Conservation (phyloP, 2,329 filamentous ascomycete genomes). For the Botryotinia narcissicola region DNA sequence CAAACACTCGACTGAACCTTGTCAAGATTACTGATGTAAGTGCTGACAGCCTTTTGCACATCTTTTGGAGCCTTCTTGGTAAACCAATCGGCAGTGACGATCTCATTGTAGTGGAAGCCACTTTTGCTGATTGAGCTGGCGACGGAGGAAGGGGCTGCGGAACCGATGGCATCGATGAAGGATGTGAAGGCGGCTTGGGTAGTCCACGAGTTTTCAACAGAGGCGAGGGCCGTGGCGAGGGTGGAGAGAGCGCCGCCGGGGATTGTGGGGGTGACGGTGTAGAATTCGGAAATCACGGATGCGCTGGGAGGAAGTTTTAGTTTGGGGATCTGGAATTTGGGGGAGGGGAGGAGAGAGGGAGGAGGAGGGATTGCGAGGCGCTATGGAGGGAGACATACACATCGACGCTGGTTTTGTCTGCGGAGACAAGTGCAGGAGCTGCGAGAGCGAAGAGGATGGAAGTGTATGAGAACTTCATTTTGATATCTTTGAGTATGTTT, state of each 20-base stretch:
- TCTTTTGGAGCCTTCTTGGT: constrained; percentile 27
- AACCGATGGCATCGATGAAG: constrained; percentile 23
- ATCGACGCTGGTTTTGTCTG: constrained; percentile 20
- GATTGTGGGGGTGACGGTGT: constrained; percentile 26
- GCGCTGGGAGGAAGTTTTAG: constrained; percentile 17
- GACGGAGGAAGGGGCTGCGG: constrained; percentile 25
- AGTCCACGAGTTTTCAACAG: neutral
- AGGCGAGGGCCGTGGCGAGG: constrained; percentile 23
- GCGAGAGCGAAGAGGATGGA: constrained; percentile 6
- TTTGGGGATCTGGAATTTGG: neutral
- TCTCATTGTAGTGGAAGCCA: constrained; percentile 21
- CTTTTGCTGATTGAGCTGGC: constrained; percentile 19
- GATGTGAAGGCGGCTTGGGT: neutral
- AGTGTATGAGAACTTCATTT: constrained; percentile 16
- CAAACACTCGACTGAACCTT: constrained; percentile 18
- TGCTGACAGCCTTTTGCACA: constrained; percentile 26
- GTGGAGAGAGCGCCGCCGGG: constrained; percentile 27
- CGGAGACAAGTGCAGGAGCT: neutral
- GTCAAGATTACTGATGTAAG: constrained; percentile 22
- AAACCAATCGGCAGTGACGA: constrained; percentile 29
- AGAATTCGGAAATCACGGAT: constrained; percentile 29
- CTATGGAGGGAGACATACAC: constrained; percentile 25
- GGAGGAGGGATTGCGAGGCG: neutral
- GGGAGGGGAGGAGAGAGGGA: too few relatives aligned
- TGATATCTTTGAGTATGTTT: neutral